A percentile compares a stretch with the other conserved stretches of the same genome.
Conservation (phyloP, 2,329 filamentous ascomycete species). For the Graphilbum fragrans region DNA sequence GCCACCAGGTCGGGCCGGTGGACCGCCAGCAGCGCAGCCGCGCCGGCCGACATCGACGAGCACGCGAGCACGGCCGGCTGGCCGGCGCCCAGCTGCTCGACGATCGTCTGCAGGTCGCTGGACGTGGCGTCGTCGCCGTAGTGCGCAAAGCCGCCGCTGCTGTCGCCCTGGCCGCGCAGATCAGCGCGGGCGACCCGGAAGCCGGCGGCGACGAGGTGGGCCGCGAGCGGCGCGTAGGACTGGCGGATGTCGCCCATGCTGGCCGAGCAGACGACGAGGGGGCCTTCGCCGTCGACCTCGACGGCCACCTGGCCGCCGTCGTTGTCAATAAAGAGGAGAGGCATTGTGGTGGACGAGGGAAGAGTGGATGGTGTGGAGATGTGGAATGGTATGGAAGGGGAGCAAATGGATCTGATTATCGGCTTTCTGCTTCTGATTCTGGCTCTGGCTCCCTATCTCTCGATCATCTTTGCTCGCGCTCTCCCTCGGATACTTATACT, state of each 20-base stretch:
- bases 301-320: conserved; percentile 10
- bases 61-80: conserved; percentile 8
- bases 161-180: conserved; percentile 12
- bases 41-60: conserved; percentile 10
- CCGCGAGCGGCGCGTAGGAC: conserved; percentile 9
- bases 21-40: conserved; percentile 9
- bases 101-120: conserved; percentile 7
- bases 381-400: background rate
- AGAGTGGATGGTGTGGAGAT: background rate
- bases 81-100: conserved; percentile 1
- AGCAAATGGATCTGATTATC: too few relatives aligned
- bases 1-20: conserved; percentile 10
- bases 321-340: background rate
- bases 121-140: conserved; percentile 11
- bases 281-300: conserved; percentile 9
- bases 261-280: conserved; percentile 11
- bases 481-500: too few relatives aligned
- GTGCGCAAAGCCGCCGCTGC: conserved; percentile 2
- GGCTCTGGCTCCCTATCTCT: too few relatives aligned
- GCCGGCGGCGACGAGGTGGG: conserved; percentile 10
- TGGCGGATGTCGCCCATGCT: conserved; percentile 11
- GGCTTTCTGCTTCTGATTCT: too few relatives aligned
- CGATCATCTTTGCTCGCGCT: too few relatives aligned
- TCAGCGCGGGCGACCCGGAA: conserved; percentile 11
- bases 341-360: conserved; percentile 2